Conservation (phyloP, 495 filamentous ascomycete genomes). For the Neurospora intermedia region DNA sequence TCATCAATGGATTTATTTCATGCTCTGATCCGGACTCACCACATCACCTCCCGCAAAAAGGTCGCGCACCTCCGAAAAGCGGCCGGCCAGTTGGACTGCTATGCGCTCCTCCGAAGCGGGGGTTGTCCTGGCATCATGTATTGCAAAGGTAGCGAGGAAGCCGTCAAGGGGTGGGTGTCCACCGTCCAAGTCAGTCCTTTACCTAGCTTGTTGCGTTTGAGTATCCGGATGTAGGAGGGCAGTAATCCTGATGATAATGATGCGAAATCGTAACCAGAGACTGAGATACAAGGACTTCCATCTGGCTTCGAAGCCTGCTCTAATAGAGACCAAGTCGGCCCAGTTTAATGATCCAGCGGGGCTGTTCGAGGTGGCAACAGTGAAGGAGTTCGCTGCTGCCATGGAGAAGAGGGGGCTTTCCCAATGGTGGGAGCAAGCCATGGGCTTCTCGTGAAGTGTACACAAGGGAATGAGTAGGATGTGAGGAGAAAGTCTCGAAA, state of each 20-base stretch:
- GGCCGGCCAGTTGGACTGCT: conserved; percentile 43
- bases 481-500: neutral
- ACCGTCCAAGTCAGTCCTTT: conserved; percentile 19
- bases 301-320: conserved; percentile 15
- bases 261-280: conserved; percentile 5
- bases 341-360: conserved; percentile 8
- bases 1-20: conserved; percentile 30
- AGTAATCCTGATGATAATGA: neutral
- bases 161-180: conserved; percentile 20
- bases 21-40: conserved; percentile 65
- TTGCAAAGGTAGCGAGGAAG: conserved; percentile 49
- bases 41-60: conserved; percentile 76
- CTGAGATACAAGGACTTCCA: conserved; percentile 25
- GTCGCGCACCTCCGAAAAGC: conserved; percentile 54
- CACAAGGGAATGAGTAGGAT: neutral
- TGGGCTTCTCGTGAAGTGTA: conserved; percentile 12
- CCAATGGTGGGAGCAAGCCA: conserved; percentile 19
- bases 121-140: conserved; percentile 70
- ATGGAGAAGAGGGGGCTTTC: conserved; percentile 20
- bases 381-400: conserved; percentile 18
- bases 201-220: neutral
- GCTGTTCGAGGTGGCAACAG: conserved; percentile 13
- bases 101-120: conserved; percentile 54
- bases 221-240: neutral
- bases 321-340: conserved; percentile 1